Base-by-base conservation (phyloP, 176 grass and related monocot genomes). In the Luzula sylvatica region DNA sequence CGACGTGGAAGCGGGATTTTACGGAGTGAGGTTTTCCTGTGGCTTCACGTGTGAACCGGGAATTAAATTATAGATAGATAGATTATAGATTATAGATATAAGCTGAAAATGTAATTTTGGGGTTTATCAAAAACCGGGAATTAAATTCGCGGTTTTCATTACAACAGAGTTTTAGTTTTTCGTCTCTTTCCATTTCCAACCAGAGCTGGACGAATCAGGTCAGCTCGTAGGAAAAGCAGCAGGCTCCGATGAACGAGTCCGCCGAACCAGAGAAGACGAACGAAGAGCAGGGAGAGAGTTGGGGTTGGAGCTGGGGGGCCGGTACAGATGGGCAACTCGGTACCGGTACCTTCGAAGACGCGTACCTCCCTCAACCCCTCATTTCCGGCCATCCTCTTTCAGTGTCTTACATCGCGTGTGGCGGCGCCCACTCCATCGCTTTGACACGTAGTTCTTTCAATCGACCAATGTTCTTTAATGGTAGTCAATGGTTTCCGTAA, bases 261-360 rank as follows among this genome's bases (percentile, higher is more conserved):
- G 45, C 3, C 39, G 58, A 23, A 29, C 42, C 44, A 18, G 23
- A 13, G 46, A 46, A 16, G 26, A 74, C 46, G 42, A 50, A 26
- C 16, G 71, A 40, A 50, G 28, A 23, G 28, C 61, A 43, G 8
- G 58, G 28, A 18, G 61, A 53, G 44, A 60, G 32, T 14, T 70
- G 66, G 74, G 80, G 70, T 7, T 95, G 80, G 80, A 70, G 77
- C 43, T 96, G 84, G 80, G 90, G 90, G 1, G 90, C 90, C 9
- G 90, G 84, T 23, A 86, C 81, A 1, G 84, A 96, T 53, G 90
- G 90, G 26, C 90, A 96, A 58, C 84, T 96, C 2, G 90, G 90
- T 25, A 74, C 66, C 35, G 77, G 80, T 8, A 49, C 40, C 7
- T 71, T 82, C 49, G 42, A 69, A 41, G 90, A 96, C 9, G 45